Evolutionary conservation across 2,329 filamentous ascomycete species (phyloP).

Genomic region (Kalaharituber pfeilii): DNA sequence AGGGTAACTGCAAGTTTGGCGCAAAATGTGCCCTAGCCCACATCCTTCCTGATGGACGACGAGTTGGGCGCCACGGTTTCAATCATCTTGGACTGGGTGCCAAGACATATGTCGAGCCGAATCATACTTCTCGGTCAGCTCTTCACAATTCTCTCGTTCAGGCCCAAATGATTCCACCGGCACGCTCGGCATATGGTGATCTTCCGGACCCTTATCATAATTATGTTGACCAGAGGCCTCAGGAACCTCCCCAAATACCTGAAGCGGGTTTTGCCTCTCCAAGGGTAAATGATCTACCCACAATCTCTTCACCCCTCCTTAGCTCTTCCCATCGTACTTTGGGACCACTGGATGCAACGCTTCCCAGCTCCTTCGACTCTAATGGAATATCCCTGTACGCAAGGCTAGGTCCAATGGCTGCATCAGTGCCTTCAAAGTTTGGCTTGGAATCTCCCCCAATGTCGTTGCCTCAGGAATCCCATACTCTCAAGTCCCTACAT

Average conservation of each 20-base stretch:
- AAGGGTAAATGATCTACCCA: slow-evolving; percentile 56
- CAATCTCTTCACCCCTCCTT: slow-evolving; percentile 49
- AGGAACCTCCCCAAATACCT: slow-evolving; percentile 4
- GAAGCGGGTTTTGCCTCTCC: slow-evolving; percentile 66
- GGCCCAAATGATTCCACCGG: slow-evolving; percentile 35
- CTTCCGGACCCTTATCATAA: slow-evolving; percentile 4
- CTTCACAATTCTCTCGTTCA: slow-evolving; percentile 59
- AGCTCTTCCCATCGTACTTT: slow-evolving; percentile 40
- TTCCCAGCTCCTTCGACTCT: slow-evolving; percentile 90
- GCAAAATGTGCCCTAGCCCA: slow-evolving; percentile 95
- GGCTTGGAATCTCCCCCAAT: slow-evolving; percentile 70
- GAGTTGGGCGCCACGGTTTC: slow-evolving; percentile 53
- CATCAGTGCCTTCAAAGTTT: slow-evolving; percentile 83
- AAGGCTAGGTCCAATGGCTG: slow-evolving; percentile 74
- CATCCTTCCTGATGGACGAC: slow-evolving; percentile 78
- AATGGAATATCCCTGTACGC: slow-evolving; percentile 88
- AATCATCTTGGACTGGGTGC: slow-evolving; percentile 43
- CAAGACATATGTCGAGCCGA: slow-evolving; percentile 50
- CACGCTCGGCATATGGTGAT: slow-evolving; percentile 32
- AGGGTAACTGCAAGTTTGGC: slow-evolving; percentile 99
- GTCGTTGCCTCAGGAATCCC: slow-evolving; percentile 38
- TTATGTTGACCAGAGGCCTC: slow-evolving; percentile 2
- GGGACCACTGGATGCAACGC: slow-evolving; percentile 82
- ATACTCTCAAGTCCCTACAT: slow-evolving; percentile 41
- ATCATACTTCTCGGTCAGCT: slow-evolving; percentile 49